Percentiles rank a stretch among this genome's conserved stretches.
Conservation (phyloP, 352 stramenopile species). For the Phytophthora colocasiae region DNA sequence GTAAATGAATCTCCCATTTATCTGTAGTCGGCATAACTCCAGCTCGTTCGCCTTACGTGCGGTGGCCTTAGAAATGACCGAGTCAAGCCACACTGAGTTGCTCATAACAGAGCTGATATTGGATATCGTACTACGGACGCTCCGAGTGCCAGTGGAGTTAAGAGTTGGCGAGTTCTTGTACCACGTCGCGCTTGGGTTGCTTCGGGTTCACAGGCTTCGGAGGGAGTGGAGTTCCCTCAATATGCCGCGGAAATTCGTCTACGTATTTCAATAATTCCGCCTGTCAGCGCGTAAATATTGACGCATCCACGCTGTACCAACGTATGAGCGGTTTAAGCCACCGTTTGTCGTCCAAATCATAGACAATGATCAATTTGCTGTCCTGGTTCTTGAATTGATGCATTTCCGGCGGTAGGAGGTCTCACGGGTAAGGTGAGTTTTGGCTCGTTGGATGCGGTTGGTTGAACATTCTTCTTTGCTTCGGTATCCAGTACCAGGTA, state of each 20-base stretch:
- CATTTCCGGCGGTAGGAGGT: constrained; percentile 78
- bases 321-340: constrained; percentile 64
- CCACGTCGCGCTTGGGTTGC: constrained; percentile 48
- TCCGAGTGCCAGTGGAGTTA: constrained; percentile 51
- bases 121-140: constrained; percentile 61
- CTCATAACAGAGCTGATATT: constrained; percentile 72
- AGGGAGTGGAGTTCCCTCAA: constrained; percentile 68
- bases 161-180: constrained; percentile 60
- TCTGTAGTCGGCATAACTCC: constrained; percentile 51
- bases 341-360: constrained; percentile 76
- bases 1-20: constrained; percentile 17
- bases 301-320: constrained; percentile 84
- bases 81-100: constrained; percentile 70
- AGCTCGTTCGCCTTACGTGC: constrained; percentile 66
- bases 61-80: constrained; percentile 80
- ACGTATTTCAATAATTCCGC: constrained; percentile 70
- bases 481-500: constrained; percentile 81
- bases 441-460: constrained; percentile 76
- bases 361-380: constrained; percentile 77
- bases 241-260: constrained; percentile 64
- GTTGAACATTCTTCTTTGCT: constrained; percentile 70
- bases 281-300: constrained; percentile 85
- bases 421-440: constrained; percentile 69
- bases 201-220: constrained; percentile 65
- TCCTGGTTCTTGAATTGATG: constrained; percentile 85